These are phyloP conservation scores for Rhinocladiella similis DNA, from an alignment of 2,329 filamentous ascomycete species.

Conservation along the genomic window DNA sequence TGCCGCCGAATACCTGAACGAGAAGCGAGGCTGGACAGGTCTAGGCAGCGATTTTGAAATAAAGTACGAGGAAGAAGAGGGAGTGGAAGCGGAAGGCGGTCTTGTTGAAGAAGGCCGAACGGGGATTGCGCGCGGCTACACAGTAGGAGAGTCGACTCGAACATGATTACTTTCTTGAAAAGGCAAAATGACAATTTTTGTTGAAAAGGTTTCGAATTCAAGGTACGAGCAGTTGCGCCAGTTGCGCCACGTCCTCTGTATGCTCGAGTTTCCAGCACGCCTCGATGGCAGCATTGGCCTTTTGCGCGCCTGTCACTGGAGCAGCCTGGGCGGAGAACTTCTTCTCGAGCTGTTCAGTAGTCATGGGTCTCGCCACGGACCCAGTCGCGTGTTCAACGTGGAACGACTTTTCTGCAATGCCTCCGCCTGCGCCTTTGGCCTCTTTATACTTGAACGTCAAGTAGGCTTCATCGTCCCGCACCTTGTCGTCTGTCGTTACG, in stretches of 20 bases:
- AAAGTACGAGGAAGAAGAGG: slow-evolving; percentile 57
- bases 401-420: slow-evolving; percentile 38
- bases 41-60: slow-evolving; percentile 80
- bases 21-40: slow-evolving; percentile 85
- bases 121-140: slow-evolving; percentile 87
- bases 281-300: slow-evolving; percentile 23
- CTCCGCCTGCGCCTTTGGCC: no score
- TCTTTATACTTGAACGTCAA: slow-evolving; percentile 33
- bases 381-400: slow-evolving; percentile 53
- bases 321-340: slow-evolving; percentile 53
- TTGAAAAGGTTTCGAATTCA: neutral
- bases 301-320: slow-evolving; percentile 40
- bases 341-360: slow-evolving; percentile 43
- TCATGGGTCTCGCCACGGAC: slow-evolving; percentile 50
- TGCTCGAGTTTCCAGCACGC: slow-evolving; percentile 2
- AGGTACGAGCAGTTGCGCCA: neutral
- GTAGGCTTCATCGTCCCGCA: slow-evolving; percentile 45
- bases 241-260: neutral
- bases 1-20: slow-evolving; percentile 81
- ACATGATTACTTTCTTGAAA: slow-evolving; percentile 5
- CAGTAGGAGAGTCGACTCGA: slow-evolving; percentile 54
- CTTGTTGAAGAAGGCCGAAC: slow-evolving; percentile 80
- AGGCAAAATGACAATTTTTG: neutral
- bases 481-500: slow-evolving; percentile 41
- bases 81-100: slow-evolving; percentile 57